Base-by-base conservation (phyloP, 805 yeast genomes). In the Starmerella vaccinii region DNA sequence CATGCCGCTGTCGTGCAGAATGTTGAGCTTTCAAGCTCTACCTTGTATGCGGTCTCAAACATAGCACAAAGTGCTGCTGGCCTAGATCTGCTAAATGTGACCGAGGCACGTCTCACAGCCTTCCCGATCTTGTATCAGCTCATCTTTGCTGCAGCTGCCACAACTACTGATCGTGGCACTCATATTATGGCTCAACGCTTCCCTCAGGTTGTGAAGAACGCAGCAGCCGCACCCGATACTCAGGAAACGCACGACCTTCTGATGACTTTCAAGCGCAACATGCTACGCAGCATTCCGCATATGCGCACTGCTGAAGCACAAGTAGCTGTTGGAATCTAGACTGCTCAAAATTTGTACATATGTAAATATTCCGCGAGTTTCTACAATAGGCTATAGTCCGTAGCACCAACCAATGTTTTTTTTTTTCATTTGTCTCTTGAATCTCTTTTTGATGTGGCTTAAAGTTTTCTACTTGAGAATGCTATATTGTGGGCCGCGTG, bases 1-100 rank as follows among this genome's bases (percentile, higher is more conserved):
- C 59, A 57, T 41, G 32, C 49, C 1, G 41, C 23, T 2, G 21
- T 55, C 15, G 24, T 59, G 0, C 24, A 37, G 4, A 39, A 38
- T 5, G 49, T 60, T 15, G 49, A 50, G n/a, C 49, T 57, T 16
- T 33, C 21, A 21, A 16, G 41, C 8, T 12, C 26, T 3, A 46
- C 56, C 3, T 24, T 55, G n/a, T 48, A 51, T 2, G 57, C 55
- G 2, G 50, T 52, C 18, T 56, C 53, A 24, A 59, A 58, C 37
- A 34, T 59, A 19, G 51, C 49, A 4, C 48, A 50, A 15, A 40
- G 35, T 32, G 46, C 42, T 18, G 38, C 13, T 1, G 56, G 56
- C 2, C 53, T 50, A 29, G 33, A 46, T 10, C 44, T 53, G 42
- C 53, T 58, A n/a, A 26, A 21, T 1, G 27, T 58, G 21, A 30